These are phyloP conservation scores for Gossypium davidsonii DNA, from an alignment of 441 rosid genomes.

Conservation along the genomic window DNA sequence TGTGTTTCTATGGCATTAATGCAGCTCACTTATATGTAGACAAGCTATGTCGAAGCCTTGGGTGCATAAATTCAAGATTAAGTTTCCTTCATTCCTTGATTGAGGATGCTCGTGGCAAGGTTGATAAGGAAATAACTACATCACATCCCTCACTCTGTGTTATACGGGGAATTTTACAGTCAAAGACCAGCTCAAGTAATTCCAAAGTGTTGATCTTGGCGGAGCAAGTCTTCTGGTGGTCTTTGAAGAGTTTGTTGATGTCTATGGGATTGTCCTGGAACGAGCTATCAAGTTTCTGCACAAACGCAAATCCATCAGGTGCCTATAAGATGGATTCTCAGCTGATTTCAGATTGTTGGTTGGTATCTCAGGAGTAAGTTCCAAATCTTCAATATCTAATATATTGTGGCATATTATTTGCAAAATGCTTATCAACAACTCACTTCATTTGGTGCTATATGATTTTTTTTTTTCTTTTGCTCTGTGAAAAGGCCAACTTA, in stretches of 20 bases:
- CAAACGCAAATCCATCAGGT: conserved; percentile 24
- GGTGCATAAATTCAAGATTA: conserved; percentile 37
- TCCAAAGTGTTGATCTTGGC: conserved; percentile 42
- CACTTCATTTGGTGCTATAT: background rate
- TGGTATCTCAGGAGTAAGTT: conserved; percentile 50
- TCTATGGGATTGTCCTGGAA: conserved; percentile 43
- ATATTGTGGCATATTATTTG: conserved; percentile 6
- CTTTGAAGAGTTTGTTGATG: conserved; percentile 38
- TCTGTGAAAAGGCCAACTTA: background rate
- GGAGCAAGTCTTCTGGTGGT: conserved; percentile 45
- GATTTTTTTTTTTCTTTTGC: background rate
- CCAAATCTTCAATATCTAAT: background rate
- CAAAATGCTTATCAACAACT: background rate
- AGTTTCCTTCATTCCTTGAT: conserved; percentile 34
- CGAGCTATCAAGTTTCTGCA: conserved; percentile 25
- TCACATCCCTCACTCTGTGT: conserved; percentile 46
- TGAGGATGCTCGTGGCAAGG: conserved; percentile 26
- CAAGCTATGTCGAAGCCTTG: conserved; percentile 37
- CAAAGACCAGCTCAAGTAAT: conserved; percentile 23
- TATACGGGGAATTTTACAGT: conserved; percentile 39
- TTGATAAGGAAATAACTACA: conserved; percentile 31
- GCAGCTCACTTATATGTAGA: conserved; percentile 37
- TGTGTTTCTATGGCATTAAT: conserved; percentile 52
- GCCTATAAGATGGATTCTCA: conserved; percentile 21
- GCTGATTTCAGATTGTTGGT: conserved; percentile 39